Conservation (phyloP, 345 rosid species). For the Gossypium herbaceum region DNA sequence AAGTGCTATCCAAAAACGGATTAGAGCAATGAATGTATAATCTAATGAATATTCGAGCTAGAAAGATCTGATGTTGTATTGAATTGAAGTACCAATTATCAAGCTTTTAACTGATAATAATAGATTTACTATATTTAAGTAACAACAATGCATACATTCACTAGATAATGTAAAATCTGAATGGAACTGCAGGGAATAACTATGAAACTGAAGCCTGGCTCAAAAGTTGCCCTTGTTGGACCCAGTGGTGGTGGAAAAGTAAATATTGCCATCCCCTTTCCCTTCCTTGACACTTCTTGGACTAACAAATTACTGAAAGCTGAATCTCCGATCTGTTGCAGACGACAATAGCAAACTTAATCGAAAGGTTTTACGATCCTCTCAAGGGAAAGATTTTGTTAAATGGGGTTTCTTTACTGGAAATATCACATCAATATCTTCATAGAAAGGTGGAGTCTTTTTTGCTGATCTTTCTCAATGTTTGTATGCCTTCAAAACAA, state of each 20-base stretch:
- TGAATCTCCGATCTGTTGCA: constrained; percentile 31
- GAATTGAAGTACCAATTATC: no score
- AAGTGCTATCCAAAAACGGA: neutral
- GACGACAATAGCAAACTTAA: constrained; percentile 90
- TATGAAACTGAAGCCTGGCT: constrained; percentile 63
- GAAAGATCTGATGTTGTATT: neutral
- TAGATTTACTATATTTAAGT: no score
- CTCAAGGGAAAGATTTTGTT: constrained; percentile 68
- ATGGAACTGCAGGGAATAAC: constrained; percentile 65
- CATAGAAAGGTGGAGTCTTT: constrained; percentile 31
- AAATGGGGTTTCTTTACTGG: constrained; percentile 74
- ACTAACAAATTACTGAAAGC: neutral
- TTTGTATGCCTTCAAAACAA: neutral
- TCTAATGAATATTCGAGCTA: no score
- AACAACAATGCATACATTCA: no score
- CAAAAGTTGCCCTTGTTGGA: constrained; percentile 93
- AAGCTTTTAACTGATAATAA: no score
- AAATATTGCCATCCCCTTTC: constrained; percentile 18
- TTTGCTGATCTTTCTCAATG: neutral
- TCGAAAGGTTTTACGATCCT: constrained; percentile 78
- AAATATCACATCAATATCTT: constrained; percentile 75
- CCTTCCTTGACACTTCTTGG: constrained; percentile 14
- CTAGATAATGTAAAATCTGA: neutral
- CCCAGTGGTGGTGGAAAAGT: constrained; percentile 99
- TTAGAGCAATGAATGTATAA: no score